Evolutionary conservation across 495 filamentous ascomycete genomes (phyloP).

Genomic region (Margaritispora aquatica): DNA sequence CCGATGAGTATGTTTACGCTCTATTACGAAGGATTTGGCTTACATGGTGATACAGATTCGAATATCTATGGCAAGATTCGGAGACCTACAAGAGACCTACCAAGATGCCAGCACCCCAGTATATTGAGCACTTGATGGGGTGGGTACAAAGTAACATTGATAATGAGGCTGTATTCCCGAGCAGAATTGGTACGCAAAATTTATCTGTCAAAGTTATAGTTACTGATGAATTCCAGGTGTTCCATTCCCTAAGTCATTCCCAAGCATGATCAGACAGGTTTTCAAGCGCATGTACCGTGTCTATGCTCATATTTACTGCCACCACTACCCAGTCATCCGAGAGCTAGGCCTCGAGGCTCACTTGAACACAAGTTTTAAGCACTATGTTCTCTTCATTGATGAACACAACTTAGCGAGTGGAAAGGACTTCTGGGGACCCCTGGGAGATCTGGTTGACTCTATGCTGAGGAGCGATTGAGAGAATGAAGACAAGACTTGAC

Average conservation of each 20-base stretch:
- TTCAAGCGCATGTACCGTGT: constrained; percentile 99
- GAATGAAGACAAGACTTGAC: background rate
- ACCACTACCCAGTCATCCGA: constrained; percentile 95
- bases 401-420: constrained; percentile 83
- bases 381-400: constrained; percentile 95
- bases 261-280: constrained; percentile 78
- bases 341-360: constrained; percentile 95
- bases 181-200: constrained; percentile 65
- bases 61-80: constrained; percentile 97
- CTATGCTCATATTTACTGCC: constrained; percentile 99
- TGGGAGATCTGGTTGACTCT: constrained; percentile 93
- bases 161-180: constrained; percentile 91
- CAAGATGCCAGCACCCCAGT: constrained; percentile 95
- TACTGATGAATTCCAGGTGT: constrained; percentile 53
- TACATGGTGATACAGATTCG: constrained; percentile 55
- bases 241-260: constrained; percentile 91
- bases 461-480: constrained; percentile 87
- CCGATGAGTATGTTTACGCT: constrained; percentile 68
- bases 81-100: constrained; percentile 91
- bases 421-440: constrained; percentile 97
- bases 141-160: constrained; percentile 96
- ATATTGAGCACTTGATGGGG: constrained; percentile 94
- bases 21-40: background rate
- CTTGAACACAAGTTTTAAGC: constrained; percentile 98
- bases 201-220: background rate